These are phyloP conservation scores for Hypoxylon trugodes DNA, from an alignment of 495 filamentous ascomycete species.

Conservation along the genomic window DNA sequence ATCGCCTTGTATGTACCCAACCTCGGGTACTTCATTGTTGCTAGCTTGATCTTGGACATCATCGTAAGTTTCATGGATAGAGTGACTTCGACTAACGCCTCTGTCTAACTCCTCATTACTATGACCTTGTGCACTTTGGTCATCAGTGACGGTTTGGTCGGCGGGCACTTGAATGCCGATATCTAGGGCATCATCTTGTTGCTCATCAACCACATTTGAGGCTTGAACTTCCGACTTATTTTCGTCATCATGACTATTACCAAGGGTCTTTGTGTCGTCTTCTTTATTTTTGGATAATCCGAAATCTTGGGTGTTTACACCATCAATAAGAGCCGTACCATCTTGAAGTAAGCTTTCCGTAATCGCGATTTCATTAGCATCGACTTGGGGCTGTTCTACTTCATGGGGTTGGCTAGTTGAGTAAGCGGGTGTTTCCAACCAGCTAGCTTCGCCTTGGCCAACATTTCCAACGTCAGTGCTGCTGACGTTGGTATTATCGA, in stretches of 20 bases:
- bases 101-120: neutral
- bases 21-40: slow-evolving; percentile 40
- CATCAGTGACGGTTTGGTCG: neutral
- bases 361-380: neutral
- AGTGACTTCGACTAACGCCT: slow-evolving; percentile 30
- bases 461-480: slow-evolving; percentile 18
- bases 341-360: neutral
- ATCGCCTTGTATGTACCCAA: slow-evolving; percentile 38
- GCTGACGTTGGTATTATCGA: slow-evolving; percentile 27
- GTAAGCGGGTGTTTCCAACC: slow-evolving; percentile 39
- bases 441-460: slow-evolving; percentile 30
- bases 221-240: neutral
- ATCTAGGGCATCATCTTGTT: slow-evolving; percentile 2
- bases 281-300: neutral
- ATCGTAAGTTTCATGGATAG: slow-evolving; percentile 44
- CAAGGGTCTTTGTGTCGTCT: neutral
- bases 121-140: neutral
- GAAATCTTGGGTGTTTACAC: slow-evolving; percentile 16
- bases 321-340: neutral
- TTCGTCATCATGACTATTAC: neutral
- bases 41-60: slow-evolving; percentile 14
- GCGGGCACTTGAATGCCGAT: neutral
- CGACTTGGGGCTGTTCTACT: neutral
- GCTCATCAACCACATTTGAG: neutral
- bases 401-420: slow-evolving; percentile 7